These are phyloP conservation scores for Musa troglodytarum DNA, from an alignment of 176 grass and related monocot species.

Conservation along the genomic window DNA sequence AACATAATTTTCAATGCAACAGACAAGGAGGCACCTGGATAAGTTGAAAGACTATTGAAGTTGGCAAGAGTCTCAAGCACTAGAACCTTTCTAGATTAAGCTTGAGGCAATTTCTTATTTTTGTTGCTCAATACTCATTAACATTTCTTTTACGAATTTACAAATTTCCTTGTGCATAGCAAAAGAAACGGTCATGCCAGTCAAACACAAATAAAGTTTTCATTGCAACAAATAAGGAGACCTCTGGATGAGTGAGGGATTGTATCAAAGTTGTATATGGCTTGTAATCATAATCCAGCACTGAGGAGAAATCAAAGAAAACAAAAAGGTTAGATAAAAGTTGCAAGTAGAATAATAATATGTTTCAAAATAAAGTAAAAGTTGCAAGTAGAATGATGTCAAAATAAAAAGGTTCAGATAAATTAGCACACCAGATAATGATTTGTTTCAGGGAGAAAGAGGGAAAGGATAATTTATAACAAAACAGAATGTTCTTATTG, in stretches of 20 bases:
- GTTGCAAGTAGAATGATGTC: neutral
- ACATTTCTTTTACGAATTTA: neutral
- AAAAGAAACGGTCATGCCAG: neutral
- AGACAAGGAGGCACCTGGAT: too few relatives aligned
- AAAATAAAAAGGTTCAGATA: neutral
- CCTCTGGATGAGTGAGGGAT: slow-evolving; percentile 53
- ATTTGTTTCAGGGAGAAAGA: neutral
- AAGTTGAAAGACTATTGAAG: too few relatives aligned
- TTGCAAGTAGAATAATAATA: neutral
- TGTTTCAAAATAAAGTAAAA: neutral
- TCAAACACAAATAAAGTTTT: neutral
- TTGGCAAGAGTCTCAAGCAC: neutral
- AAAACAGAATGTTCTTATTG: too few relatives aligned
- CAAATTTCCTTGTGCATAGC: neutral
- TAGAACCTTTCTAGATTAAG: neutral
- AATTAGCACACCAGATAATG: neutral
- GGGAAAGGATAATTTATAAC: neutral
- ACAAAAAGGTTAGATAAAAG: slow-evolving; percentile 23
- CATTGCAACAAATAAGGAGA: slow-evolving; percentile 18
- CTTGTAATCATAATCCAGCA: slow-evolving; percentile 23
- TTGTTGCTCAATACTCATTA: neutral
- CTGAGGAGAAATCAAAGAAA: slow-evolving; percentile 19
- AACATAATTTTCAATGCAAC: too few relatives aligned
- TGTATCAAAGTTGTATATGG: slow-evolving; percentile 56
- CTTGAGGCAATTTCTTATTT: neutral